Evolutionary conservation across 2,329 filamentous ascomycete genomes (phyloP).

Genomic region (Aspergillus sp.): DNA sequence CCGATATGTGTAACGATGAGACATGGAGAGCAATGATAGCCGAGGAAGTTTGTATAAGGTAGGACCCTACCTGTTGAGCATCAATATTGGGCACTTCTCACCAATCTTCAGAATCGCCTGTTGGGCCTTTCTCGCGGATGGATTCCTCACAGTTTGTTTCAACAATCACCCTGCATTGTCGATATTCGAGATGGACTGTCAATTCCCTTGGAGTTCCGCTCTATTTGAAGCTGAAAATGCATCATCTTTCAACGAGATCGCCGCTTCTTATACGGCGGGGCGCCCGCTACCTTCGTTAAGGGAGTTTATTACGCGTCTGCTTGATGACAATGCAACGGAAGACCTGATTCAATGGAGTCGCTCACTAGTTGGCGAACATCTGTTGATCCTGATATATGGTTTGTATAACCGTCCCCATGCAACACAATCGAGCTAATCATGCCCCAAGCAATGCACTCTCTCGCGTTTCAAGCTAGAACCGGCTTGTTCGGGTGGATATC

Average conservation of each 20-base stretch:
- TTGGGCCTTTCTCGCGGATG: constrained; percentile 36
- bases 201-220: constrained; percentile 33
- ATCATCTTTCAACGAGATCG: constrained; percentile 26
- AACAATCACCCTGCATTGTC: constrained; percentile 34
- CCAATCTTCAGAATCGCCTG: constrained; percentile 24
- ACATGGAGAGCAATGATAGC: constrained; percentile 27
- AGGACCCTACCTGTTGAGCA: not conserved
- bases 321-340: constrained; percentile 22
- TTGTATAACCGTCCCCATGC: not conserved
- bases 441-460: constrained; percentile 30
- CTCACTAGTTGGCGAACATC: constrained; percentile 32
- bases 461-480: constrained; percentile 32
- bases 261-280: constrained; percentile 10
- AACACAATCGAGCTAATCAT: not conserved
- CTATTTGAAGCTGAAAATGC: constrained; percentile 34
- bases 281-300: constrained; percentile 26
- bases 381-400: constrained; percentile 37
- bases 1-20: constrained; percentile 20
- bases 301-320: constrained; percentile 27
- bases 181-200: constrained; percentile 35
- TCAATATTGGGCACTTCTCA: not conserved
- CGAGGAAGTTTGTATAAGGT: constrained; percentile 33
- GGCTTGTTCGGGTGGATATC: constrained; percentile 30
- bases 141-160: constrained; percentile 36
- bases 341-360: constrained; percentile 25